These are phyloP conservation scores for Ustilago nuda DNA, from an alignment of 1,284 basidiomycete species.

Conservation along the genomic window DNA sequence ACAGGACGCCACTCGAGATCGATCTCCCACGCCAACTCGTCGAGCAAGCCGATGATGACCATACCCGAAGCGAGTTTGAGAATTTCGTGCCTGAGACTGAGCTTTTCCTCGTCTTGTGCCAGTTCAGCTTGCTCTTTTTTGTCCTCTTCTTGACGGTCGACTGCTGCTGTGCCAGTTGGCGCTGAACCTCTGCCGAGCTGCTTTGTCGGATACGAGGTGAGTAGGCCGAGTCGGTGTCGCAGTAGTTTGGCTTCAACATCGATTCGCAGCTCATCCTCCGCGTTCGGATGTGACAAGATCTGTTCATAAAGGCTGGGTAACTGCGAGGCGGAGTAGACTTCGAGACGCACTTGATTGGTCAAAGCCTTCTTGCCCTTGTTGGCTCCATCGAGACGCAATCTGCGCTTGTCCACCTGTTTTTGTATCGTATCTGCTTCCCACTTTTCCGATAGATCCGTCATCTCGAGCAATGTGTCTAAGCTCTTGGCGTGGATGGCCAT, in stretches of 20 bases:
- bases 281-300: constrained; percentile 56
- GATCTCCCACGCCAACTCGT: constrained; percentile 82
- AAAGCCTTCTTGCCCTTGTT: constrained; percentile 55
- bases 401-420: constrained; percentile 56
- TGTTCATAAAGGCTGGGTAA: constrained; percentile 62
- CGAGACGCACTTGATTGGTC: constrained; percentile 50
- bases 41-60: constrained; percentile 79
- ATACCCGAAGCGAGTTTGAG: constrained; percentile 79
- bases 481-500: constrained; percentile 75
- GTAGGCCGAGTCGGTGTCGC: constrained; percentile 45
- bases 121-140: constrained; percentile 29
- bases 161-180: constrained; percentile 41
- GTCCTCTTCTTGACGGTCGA: constrained; percentile 31
- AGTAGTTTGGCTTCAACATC: constrained; percentile 60
- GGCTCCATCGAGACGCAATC: constrained; percentile 59
- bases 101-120: constrained; percentile 70
- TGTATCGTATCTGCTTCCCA: constrained; percentile 56
- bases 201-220: constrained; percentile 49
- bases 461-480: constrained; percentile 57
- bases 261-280: constrained; percentile 58
- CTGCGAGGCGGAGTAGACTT: constrained; percentile 44
- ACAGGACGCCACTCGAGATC: constrained; percentile 82
- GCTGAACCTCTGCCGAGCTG: constrained; percentile 22
- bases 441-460: constrained; percentile 54
- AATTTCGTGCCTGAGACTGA: constrained; percentile 74